Percentiles rank a stretch among this genome's conserved stretches.
phyloP scores from a whole-genome alignment of 106 monocot species.

The Ottelia alismoides region DNA sequence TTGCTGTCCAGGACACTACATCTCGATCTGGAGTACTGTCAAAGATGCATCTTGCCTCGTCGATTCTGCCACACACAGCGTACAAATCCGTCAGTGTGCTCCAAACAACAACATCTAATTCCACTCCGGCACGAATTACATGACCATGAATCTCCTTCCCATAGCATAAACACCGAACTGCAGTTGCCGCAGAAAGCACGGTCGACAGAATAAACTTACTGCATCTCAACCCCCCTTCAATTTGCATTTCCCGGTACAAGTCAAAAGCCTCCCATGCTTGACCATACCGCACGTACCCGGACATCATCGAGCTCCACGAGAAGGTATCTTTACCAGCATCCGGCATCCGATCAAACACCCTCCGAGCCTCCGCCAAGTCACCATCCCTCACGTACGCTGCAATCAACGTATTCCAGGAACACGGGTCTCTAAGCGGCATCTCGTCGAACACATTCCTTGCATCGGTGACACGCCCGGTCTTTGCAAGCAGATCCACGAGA shows the following conservation, averaged over 20 bases:
- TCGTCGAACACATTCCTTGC: conserved; percentile 38
- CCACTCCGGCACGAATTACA: conserved; percentile 29
- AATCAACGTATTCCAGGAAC: conserved; percentile 57
- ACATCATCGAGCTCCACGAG: conserved; percentile 71
- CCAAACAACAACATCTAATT: conserved; percentile 36
- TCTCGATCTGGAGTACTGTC: conserved; percentile 29
- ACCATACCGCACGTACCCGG: conserved; percentile 28
- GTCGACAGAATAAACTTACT: conserved; percentile 44
- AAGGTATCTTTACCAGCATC: conserved; percentile 27
- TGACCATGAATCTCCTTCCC: conserved; percentile 68
- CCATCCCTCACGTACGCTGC: conserved; percentile 22
- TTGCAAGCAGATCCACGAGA: conserved; percentile 24
- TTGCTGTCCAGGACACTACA: conserved; percentile 53
- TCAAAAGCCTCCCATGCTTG: conserved; percentile 26
- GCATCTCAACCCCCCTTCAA: not conserved
- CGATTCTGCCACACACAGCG: conserved; percentile 45
- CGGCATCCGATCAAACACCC: conserved; percentile 38
- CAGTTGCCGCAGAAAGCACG: conserved; percentile 34
- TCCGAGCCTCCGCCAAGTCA: conserved; percentile 11
- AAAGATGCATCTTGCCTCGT: conserved; percentile 33
- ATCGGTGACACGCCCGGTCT: conserved; percentile 15
- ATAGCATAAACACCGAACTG: conserved; percentile 10
- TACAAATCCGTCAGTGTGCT: conserved; percentile 58
- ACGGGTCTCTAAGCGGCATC: conserved; percentile 32
- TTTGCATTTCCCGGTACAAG: conserved; percentile 34